Evolutionary conservation across 345 rosid genomes (phyloP), one percentile per base, ranked within the genome.

Genomic region (Atalantia buxifolia): DNA sequence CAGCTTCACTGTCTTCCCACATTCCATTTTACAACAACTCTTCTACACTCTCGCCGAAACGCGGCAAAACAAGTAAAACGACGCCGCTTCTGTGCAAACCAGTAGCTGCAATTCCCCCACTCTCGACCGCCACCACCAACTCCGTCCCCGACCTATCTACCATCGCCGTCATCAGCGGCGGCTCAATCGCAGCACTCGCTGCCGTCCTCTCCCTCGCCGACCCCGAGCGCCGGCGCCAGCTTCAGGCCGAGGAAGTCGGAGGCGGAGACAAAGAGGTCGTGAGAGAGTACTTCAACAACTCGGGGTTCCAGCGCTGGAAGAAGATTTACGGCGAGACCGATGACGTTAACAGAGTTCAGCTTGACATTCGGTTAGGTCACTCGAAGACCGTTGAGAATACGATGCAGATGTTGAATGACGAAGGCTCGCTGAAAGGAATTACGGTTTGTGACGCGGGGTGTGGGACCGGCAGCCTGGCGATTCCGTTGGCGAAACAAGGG

Each of bases 401-500:
- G 24, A 78, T 95, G 87, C 66, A 75, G 63, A 96, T 96, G 93
- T 78, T 94, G 74, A 89, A 82, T 5, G 98, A 90, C 1, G 98
- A 89, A 18, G 90, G 97, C 13, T 65, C 99, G 31, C 83, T 96
- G 56, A 77, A 81, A 48, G 98, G 98, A 28, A 88, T 94, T 18
- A 88, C 95, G 9, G 92, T 96, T 27, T 94, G 99, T 76, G 99
- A 94, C 65, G 98, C 97, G 1, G 97, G 99, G 1, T 96, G 99
- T 28, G 99, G 99, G 16, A 92, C 97, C 0, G 98, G 97, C 1
- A 79, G 79, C 35, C 94, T 94, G 31, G 76, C 95, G 22, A 90
- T 91, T 79, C 99, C 98, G 5, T 83, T 96, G 53, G 95, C 97
- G 5, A 91, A 89, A 83, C 92, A 89, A 87, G 99, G 98, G 1